Base-by-base conservation (phyloP, 768 basidiomycete genomes). In the Mycena leptocephala region DNA sequence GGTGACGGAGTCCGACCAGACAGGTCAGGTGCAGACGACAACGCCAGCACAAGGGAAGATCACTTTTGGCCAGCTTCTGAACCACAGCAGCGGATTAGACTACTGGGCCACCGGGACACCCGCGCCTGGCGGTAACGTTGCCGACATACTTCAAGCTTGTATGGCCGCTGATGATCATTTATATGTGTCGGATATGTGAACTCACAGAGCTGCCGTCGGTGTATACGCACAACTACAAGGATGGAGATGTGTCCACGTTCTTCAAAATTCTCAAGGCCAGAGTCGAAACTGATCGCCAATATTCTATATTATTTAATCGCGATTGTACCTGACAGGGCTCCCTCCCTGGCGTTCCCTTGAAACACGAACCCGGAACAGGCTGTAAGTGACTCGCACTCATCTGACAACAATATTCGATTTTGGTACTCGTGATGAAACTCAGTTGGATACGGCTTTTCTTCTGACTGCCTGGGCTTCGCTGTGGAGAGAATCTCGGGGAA, bases 31-130 rank as follows among this genome's bases (percentile, higher is more conserved):
- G 1, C 1, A 72, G 26, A 61, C 76, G 3, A 81, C 70, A 22
- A 77, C 76, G 51, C 81, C 82, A 1, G 83, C 83, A 8, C 74
- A 82, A 48, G 77, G 18, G 3, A 53, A 63, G 11, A 81, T 85
- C 10, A 79, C 76, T 0, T 62, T 85, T 5, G 56, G 70, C 16
- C 83, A 85, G 59, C 72, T 85, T 2, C 75, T 85, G 14, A 85
- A 83, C 48, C 83, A 84, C 56, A 79, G 79, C 18, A 85, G 85
- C 53, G 85, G 85, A 3, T 53, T 85, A 2, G 80, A 78, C 41
- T 85, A 85, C 51, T 72, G 67, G 5, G 5, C 51, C 28, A 41
- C 77, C 16, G 53, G 39, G 10, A 35, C 73, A 14, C 77, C 80
- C 3, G 20, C 37, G 28, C 41, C 16, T 0, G 46, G 30, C 28